Evolutionary conservation across 345 rosid species (phyloP).

Genomic region (Heritiera fomes): DNA sequence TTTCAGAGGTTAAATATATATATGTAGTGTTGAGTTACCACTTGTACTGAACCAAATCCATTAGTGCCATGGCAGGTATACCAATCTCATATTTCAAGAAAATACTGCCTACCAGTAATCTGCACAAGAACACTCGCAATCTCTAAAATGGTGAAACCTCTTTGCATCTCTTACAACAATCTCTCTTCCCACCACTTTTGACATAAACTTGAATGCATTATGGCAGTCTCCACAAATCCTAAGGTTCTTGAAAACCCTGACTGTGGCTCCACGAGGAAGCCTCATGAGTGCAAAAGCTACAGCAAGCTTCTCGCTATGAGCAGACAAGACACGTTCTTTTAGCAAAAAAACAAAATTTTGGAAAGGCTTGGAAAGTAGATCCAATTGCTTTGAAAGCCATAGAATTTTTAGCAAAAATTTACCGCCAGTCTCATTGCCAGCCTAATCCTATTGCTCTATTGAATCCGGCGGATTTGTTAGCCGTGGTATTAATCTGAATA

Average conservation of each 20-base stretch:
- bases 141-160: slow-evolving; percentile 22
- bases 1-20: not conserved
- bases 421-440: too few species aligned
- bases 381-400: too few species aligned
- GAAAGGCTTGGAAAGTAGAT: too few species aligned
- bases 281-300: slow-evolving; percentile 46
- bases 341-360: too few species aligned
- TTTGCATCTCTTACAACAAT: slow-evolving; percentile 19
- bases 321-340: slow-evolving; percentile 31
- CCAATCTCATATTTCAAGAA: not conserved
- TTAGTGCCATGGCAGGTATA: not conserved
- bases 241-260: slow-evolving; percentile 45
- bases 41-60: not conserved
- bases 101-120: slow-evolving; percentile 15
- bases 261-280: slow-evolving; percentile 34
- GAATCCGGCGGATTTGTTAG: too few species aligned
- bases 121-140: slow-evolving; percentile 25
- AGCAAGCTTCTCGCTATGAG: slow-evolving; percentile 50
- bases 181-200: slow-evolving; percentile 19
- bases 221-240: slow-evolving; percentile 43
- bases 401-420: too few species aligned
- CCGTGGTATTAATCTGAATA: too few species aligned
- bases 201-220: slow-evolving; percentile 23
- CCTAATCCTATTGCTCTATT: too few species aligned
- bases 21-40: not conserved